These are phyloP conservation scores for Solanum habrochaites DNA, from an alignment of 257 asterid species.

Conservation along the genomic window DNA sequence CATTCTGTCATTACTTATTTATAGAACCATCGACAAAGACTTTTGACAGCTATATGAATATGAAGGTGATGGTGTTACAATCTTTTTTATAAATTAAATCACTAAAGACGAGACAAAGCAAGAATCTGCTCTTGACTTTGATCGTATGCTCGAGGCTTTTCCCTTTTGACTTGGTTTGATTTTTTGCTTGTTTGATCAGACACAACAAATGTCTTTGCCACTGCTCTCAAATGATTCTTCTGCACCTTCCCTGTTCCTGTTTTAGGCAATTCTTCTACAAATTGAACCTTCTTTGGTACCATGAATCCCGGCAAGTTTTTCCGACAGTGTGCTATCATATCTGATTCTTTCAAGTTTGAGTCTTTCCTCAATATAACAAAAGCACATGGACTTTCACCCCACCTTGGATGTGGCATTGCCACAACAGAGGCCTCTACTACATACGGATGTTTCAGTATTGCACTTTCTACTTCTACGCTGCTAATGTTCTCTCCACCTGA, in stretches of 20 bases:
- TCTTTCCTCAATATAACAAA: not conserved
- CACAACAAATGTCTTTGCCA: not conserved
- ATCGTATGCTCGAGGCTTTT: not conserved
- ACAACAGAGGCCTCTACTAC: conserved; percentile 82
- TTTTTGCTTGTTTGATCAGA: not conserved
- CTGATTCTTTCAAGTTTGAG: not conserved
- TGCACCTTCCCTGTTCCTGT: not conserved
- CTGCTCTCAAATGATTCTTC: not conserved
- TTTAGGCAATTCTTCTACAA: not conserved
- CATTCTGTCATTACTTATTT: too few species aligned
- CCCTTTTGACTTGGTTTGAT: not conserved
- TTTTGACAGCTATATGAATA: not conserved
- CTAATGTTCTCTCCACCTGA: conserved; percentile 86
- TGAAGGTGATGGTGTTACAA: not conserved
- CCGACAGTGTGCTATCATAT: not conserved
- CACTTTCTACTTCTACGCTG: conserved; percentile 72
- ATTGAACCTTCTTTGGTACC: not conserved
- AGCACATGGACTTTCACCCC: conserved; percentile 33
- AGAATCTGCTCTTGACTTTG: not conserved
- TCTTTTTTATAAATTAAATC: not conserved
- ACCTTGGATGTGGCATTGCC: conserved; percentile 78
- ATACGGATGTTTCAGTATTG: conserved; percentile 30
- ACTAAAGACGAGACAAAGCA: not conserved
- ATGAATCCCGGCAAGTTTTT: not conserved
- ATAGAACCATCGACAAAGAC: not conserved